Percentiles rank a stretch among this genome's conserved stretches.
These are phyloP conservation scores for Boletales sp. DNA, from an alignment of 768 basidiomycete genomes.

Conservation along the genomic window DNA sequence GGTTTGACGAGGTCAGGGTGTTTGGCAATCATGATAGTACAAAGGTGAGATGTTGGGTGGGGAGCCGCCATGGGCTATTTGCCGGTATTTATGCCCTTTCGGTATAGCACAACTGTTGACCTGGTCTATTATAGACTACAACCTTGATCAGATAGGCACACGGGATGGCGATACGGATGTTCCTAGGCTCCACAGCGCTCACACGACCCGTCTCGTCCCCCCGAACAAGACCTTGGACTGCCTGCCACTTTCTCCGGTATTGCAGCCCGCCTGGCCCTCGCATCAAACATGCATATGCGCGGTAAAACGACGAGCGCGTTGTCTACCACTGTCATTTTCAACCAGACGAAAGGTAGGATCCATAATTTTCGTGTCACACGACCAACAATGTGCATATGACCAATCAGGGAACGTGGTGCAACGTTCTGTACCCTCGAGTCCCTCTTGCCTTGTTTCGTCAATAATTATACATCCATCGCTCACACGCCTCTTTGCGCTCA, in stretches of 20 bases:
- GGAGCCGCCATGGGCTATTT: conserved; percentile 8
- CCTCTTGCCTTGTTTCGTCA: not conserved
- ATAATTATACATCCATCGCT: not conserved
- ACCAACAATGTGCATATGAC: conserved; percentile 4
- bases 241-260: conserved; percentile 4
- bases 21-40: conserved; percentile 10
- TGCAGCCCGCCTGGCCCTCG: too few relatives aligned
- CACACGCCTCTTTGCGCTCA: conserved; percentile 1
- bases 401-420: not conserved
- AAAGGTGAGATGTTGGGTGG: too few relatives aligned
- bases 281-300: not conserved
- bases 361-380: conserved; percentile 13
- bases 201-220: conserved; percentile 6
- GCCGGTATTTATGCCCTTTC: conserved; percentile 11
- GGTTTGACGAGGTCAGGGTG: conserved; percentile 1
- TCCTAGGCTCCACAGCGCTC: conserved; percentile 5
- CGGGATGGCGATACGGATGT: not conserved
- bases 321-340: not conserved
- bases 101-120: not conserved
- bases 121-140: conserved; percentile 5
- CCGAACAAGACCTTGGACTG: not conserved
- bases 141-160: not conserved
- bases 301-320: not conserved
- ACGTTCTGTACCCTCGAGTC: not conserved
- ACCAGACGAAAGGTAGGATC: not conserved